phyloP scores from a whole-genome alignment of 371 early-diverging fungal genomes.

The Syncephalastrum monosporum region DNA sequence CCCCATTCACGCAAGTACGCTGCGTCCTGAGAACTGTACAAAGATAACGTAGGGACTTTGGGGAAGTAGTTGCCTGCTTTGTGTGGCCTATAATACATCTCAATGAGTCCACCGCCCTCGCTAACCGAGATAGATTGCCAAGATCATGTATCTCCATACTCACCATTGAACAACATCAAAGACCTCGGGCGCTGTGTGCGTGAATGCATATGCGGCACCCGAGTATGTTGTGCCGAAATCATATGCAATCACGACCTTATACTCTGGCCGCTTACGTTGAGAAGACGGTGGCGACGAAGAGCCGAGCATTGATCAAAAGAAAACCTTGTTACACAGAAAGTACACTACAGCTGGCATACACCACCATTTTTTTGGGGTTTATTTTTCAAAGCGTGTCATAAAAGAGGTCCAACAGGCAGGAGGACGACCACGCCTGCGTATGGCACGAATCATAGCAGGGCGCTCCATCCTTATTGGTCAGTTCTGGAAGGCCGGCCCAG shows the following conservation, averaged over 20 bases:
- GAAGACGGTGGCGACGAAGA: too few species aligned
- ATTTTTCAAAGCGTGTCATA: slow-evolving; percentile 15
- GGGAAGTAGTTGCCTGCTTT: slow-evolving; percentile 53
- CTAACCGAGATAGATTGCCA: neutral
- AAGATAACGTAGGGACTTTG: slow-evolving; percentile 47
- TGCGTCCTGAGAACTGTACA: slow-evolving; percentile 32
- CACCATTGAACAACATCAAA: slow-evolving; percentile 59
- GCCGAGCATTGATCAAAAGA: too few species aligned
- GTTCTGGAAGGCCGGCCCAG: slow-evolving; percentile 92
- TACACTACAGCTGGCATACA: too few species aligned
- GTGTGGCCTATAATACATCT: slow-evolving; percentile 40
- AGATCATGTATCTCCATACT: neutral
- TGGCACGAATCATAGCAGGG: slow-evolving; percentile 83
- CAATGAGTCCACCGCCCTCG: neutral
- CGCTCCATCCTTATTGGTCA: slow-evolving; percentile 88
- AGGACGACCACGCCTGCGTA: slow-evolving; percentile 95
- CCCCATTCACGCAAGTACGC: slow-evolving; percentile 48
- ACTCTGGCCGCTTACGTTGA: slow-evolving; percentile 13
- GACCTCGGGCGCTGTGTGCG: slow-evolving; percentile 49
- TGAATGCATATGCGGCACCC: slow-evolving; percentile 61
- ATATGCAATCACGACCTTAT: slow-evolving; percentile 48
- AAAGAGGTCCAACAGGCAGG: slow-evolving; percentile 67
- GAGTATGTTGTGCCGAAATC: slow-evolving; percentile 55
- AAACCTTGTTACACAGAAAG: too few species aligned
- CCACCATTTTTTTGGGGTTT: too few species aligned